Conservation (phyloP, 2,329 filamentous ascomycete genomes). For the Phialocephala sp. region DNA sequence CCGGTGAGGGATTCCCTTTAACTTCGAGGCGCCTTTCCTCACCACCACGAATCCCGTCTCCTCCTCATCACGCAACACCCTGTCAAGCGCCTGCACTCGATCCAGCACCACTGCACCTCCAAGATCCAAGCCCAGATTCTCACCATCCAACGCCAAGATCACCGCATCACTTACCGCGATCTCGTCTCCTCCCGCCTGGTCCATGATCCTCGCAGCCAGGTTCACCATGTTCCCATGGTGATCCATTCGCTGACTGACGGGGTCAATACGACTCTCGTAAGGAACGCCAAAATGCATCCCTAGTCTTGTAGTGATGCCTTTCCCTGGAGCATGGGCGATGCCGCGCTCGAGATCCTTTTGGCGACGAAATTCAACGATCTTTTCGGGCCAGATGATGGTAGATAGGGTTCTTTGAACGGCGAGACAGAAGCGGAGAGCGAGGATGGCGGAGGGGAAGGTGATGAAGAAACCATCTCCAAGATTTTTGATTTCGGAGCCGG, state of each 20-base stretch:
- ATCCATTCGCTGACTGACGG: slow-evolving; percentile 14
- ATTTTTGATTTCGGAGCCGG: slow-evolving; percentile 24
- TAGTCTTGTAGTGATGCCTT: slow-evolving; percentile 18
- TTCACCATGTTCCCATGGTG: slow-evolving; percentile 20
- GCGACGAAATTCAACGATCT: slow-evolving; percentile 2
- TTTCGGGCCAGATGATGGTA: background rate
- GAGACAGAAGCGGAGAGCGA: slow-evolving; percentile 17
- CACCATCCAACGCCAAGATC: background rate
- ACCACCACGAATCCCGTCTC: background rate
- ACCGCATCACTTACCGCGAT: slow-evolving; percentile 21
- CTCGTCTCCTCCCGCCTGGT: slow-evolving; percentile 16
- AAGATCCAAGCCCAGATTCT: background rate
- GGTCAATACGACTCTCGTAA: slow-evolving; percentile 1
- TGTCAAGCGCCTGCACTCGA: background rate
- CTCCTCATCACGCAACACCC: background rate
- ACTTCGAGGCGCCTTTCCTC: background rate
- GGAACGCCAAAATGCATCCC: slow-evolving; percentile 23
- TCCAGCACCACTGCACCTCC: background rate
- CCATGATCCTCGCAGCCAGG: slow-evolving; percentile 14
- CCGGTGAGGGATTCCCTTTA: background rate
- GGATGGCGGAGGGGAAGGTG: background rate
- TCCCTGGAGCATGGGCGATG: background rate
- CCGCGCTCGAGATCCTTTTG: background rate
- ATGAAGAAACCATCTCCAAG: slow-evolving; percentile 24
- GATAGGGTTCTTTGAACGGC: slow-evolving; percentile 8